Evolutionary conservation across 805 yeast species (phyloP).

Genomic region (Teunomyces lycoperdinae): DNA sequence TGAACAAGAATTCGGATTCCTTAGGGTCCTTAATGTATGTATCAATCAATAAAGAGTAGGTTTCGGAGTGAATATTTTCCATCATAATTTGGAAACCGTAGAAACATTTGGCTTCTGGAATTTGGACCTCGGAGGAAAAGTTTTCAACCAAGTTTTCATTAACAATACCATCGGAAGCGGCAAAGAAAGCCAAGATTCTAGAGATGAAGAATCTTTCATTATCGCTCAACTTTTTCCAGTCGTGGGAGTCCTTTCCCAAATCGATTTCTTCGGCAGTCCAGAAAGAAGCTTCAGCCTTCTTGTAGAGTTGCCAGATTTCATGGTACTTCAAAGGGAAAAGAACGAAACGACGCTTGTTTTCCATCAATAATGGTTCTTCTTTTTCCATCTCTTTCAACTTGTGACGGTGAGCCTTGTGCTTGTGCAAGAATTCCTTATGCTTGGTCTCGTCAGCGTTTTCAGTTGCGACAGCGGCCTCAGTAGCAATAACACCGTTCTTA

Average conservation of each 20-base stretch:
- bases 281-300: constrained; percentile 98
- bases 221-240: constrained; percentile 89
- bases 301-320: constrained; percentile 98
- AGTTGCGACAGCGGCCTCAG: constrained; percentile 17
- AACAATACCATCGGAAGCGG: constrained; percentile 98
- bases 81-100: constrained; percentile 99
- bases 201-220: constrained; percentile 92
- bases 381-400: constrained; percentile 70
- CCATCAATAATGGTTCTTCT: constrained; percentile 84
- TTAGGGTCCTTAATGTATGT: constrained; percentile 94
- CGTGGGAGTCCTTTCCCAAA: constrained; percentile 83
- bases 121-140: constrained; percentile 94
- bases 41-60: constrained; percentile 91
- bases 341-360: constrained; percentile 86
- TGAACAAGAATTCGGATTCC: constrained; percentile 85
- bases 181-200: constrained; percentile 93
- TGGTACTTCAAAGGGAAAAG: constrained; percentile 95
- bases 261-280: constrained; percentile 99
- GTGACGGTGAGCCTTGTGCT: constrained; percentile 72
- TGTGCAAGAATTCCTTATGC: constrained; percentile 56
- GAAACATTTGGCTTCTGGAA: constrained; percentile 97
- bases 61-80: constrained; percentile 98
- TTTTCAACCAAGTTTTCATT: constrained; percentile 97
- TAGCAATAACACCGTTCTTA: constrained; percentile 18
- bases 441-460: constrained; percentile 21